A percentile compares a stretch with the other conserved stretches of the same genome.
These are phyloP conservation scores for Trichoderma hamatum DNA, from an alignment of 2,329 filamentous ascomycete species.

Conservation along the genomic window DNA sequence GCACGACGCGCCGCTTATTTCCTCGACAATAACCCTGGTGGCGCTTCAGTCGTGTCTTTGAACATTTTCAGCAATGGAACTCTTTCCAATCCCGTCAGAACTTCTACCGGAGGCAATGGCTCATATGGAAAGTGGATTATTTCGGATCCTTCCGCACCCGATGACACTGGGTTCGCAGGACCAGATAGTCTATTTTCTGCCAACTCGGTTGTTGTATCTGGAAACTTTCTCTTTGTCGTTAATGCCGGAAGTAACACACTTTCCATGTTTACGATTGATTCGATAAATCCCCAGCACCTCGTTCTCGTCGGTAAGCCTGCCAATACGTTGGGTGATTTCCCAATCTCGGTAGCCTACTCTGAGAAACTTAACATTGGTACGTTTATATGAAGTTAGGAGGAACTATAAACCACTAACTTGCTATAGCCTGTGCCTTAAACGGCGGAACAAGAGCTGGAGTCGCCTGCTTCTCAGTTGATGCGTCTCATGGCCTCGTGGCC, in stretches of 20 bases:
- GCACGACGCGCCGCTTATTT: constrained; percentile 6
- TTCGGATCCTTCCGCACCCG: not conserved
- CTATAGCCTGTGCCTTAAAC: not conserved
- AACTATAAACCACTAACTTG: not conserved
- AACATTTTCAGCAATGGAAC: not conserved
- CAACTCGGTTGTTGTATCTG: not conserved
- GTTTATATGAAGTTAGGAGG: not conserved
- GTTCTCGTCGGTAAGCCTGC: not conserved
- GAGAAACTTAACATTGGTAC: not conserved
- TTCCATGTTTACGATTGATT: not conserved
- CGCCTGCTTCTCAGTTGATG: constrained; percentile 3
- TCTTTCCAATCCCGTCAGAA: not conserved
- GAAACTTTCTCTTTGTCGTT: not conserved
- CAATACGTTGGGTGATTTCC: not conserved
- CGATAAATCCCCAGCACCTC: not conserved
- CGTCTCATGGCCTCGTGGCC: not conserved
- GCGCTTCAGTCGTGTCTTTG: not conserved
- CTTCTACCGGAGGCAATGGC: not conserved
- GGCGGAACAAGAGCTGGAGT: not conserved
- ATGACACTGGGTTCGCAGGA: not conserved
- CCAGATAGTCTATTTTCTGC: constrained; percentile 1
- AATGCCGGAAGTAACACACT: not conserved
- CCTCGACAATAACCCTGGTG: not conserved
- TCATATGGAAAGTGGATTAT: not conserved
- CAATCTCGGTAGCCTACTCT: not conserved